Evolutionary conservation across 192 early-diverging fungal species (phyloP), one percentile per base, ranked within the genome.

Genomic region (Coemansia sp.): DNA sequence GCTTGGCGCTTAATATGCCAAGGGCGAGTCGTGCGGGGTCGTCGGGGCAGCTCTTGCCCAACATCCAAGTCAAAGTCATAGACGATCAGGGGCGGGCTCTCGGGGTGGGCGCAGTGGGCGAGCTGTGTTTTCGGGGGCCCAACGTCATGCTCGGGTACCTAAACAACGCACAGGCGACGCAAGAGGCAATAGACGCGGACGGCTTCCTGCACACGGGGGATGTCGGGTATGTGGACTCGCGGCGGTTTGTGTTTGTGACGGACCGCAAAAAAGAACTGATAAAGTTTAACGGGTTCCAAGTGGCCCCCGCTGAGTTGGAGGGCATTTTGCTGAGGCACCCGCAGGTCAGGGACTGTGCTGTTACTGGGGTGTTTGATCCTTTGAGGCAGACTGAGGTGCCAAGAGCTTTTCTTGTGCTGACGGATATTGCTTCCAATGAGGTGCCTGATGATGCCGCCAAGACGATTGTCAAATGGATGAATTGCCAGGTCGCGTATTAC

Each of bases 191-290:
- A 65, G 89, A 89, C 68, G 11, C 59, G 0, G 91, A 92, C 31
- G 90, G 92, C 0, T 97, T 87, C 77, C 70, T 95, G 31, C 92
- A 92, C 42, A 96, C 93, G 8, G 91, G 91, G 33, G 96, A 98
- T 70, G 75, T 98, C 31, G 93, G 86, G 1, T 62, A 84, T 17
- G 72, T 90, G 7, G 90, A 94, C 66, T 75, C 73, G 36, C 41
- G 87, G 3, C 91, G 89, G 5, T 73, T 88, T 50, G 87, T 90
- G 63, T 88, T 76, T 68, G 84, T 90, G 29, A 83, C 87, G 8
- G 92, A 90, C 67, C 91, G 96, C 19, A 70, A 92, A 33, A 98
- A 96, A 85, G 93, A 95, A 67, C 79, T 96, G 11, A 96, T 96
- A 79, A 96, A 98, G 75, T 98, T 72, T 73, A 96, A 96, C 68